These are phyloP conservation scores for Parachaetomium inaequale DNA, from an alignment of 495 filamentous ascomycete genomes.

Conservation along the genomic window DNA sequence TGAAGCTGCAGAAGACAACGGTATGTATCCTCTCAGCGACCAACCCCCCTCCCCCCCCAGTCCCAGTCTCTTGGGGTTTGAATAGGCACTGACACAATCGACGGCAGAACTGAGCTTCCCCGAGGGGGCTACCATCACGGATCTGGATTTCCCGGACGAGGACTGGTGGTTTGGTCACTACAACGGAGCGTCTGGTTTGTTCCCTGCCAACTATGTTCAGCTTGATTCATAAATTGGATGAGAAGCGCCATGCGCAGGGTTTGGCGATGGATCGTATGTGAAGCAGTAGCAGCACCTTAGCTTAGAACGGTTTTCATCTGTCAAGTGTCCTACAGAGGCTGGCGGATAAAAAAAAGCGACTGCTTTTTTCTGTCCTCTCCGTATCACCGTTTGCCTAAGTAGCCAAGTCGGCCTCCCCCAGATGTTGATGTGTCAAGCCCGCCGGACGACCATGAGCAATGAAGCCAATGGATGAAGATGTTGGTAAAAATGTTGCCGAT, in stretches of 20 bases:
- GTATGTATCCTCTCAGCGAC: conserved; percentile 28
- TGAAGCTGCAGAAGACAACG: conserved; percentile 95
- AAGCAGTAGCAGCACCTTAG: neutral
- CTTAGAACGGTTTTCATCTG: neutral
- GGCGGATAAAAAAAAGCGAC: neutral
- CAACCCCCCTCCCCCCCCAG: neutral
- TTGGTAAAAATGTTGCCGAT: too few relatives aligned
- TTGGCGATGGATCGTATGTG: neutral
- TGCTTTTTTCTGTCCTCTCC: neutral
- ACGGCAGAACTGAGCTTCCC: conserved; percentile 75
- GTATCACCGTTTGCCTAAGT: neutral
- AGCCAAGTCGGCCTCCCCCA: neutral
- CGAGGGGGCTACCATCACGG: conserved; percentile 73
- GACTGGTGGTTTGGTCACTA: conserved; percentile 97
- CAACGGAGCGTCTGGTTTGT: conserved; percentile 75
- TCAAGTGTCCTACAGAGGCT: neutral
- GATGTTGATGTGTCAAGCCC: too few relatives aligned
- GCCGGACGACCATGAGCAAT: too few relatives aligned
- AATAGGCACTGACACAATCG: conserved; percentile 15
- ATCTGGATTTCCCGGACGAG: conserved; percentile 87
- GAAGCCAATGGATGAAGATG: too few relatives aligned
- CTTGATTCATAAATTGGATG: conserved; percentile 51
- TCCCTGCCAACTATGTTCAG: conserved; percentile 82
- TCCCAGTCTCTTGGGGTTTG: too few relatives aligned
- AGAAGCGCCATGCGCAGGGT: too few relatives aligned